These are phyloP conservation scores for Hypoxylon crocopeplum DNA, from an alignment of 495 filamentous ascomycete species.

Conservation along the genomic window DNA sequence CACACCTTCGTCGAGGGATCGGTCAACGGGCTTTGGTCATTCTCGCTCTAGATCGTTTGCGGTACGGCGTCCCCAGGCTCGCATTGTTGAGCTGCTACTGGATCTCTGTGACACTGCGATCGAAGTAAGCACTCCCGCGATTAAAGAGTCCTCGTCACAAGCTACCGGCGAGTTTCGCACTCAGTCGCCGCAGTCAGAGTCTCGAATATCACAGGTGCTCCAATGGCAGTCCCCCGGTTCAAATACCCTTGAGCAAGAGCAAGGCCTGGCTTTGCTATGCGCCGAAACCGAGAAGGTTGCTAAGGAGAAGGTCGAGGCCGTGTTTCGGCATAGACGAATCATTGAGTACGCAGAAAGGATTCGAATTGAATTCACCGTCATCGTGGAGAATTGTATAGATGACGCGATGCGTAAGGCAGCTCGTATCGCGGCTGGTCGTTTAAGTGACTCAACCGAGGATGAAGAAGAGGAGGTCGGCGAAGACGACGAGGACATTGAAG, in stretches of 20 bases:
- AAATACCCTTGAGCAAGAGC: slow-evolving; percentile 92
- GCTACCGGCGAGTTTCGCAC: slow-evolving; percentile 78
- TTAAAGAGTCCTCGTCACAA: slow-evolving; percentile 78
- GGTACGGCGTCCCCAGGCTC: slow-evolving; percentile 82
- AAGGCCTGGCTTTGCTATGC: slow-evolving; percentile 85
- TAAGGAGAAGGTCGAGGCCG: slow-evolving; percentile 87
- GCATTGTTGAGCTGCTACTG: slow-evolving; percentile 92
- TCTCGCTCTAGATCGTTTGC: slow-evolving; percentile 80
- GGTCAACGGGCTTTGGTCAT: slow-evolving; percentile 77
- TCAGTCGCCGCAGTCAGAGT: slow-evolving; percentile 93
- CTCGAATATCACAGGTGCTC: slow-evolving; percentile 86
- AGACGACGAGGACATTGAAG: slow-evolving; percentile 43
- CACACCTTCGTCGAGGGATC: slow-evolving; percentile 76
- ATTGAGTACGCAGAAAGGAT: slow-evolving; percentile 97
- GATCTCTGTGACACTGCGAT: slow-evolving; percentile 95
- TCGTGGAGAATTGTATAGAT: slow-evolving; percentile 94
- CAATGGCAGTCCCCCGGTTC: slow-evolving; percentile 95
- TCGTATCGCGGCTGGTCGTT: slow-evolving; percentile 80
- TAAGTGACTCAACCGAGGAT: slow-evolving; percentile 76
- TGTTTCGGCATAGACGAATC: slow-evolving; percentile 87
- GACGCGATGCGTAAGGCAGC: slow-evolving; percentile 91
- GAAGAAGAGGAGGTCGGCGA: slow-evolving; percentile 52
- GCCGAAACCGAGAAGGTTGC: slow-evolving; percentile 85
- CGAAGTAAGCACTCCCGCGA: slow-evolving; percentile 90
- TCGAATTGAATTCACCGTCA: slow-evolving; percentile 85